Evolutionary conservation across 306 rosid species (phyloP).

Genomic region (Ochetophila trinervis): DNA sequence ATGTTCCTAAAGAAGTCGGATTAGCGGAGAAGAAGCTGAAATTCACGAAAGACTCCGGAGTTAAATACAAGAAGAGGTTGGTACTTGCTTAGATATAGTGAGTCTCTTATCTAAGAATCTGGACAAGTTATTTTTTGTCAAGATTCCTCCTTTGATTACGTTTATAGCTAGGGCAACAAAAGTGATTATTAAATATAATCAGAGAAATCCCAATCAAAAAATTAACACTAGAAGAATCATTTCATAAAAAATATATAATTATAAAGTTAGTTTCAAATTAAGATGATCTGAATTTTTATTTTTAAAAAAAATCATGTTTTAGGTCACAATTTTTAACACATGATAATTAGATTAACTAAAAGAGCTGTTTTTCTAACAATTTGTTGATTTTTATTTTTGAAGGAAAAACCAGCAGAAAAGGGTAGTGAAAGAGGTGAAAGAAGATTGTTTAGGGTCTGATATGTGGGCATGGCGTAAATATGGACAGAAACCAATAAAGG

Average conservation of each 20-base stretch:
- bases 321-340: no score
- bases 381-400: conserved; percentile 21
- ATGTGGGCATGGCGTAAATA: conserved; percentile 96
- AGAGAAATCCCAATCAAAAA: no score
- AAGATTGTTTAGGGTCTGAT: conserved; percentile 50
- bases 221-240: no score
- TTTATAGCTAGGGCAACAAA: no score
- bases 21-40: conserved; percentile 31
- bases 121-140: no score
- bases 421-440: conserved; percentile 58
- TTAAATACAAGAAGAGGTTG: conserved; percentile 50
- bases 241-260: no score
- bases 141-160: no score
- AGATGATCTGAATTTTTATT: no score
- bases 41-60: conserved; percentile 22
- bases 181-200: no score
- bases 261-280: no score
- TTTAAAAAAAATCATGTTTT: no score
- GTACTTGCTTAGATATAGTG: not conserved
- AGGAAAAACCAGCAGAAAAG: conserved; percentile 61
- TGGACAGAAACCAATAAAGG: conserved; percentile 96
- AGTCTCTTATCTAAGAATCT: not conserved
- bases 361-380: not conserved
- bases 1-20: conserved; percentile 38
- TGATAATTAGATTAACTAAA: no score